Base-by-base conservation (phyloP, 768 basidiomycete species). In the Boletellus emodensis region DNA sequence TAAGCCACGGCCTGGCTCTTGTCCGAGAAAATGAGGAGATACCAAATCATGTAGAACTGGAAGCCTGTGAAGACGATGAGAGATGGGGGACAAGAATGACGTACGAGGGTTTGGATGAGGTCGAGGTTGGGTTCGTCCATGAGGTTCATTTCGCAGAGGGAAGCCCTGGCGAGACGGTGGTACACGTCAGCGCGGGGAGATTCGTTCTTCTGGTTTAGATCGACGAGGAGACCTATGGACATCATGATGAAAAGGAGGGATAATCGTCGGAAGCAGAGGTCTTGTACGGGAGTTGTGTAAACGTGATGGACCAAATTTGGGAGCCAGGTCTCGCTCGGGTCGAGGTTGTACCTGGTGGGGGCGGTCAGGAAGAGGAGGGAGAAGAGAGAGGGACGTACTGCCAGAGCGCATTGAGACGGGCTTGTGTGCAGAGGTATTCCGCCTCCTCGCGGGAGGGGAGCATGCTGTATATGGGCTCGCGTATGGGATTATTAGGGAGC, bases 51-150 rank as follows among this genome's bases (percentile, higher is more conserved):
- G 62, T 83, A 84, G 57, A 85, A 85, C 59, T 85, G 69, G 71
- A 12, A 67, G 44, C 43, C 48, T 54, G 61, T 63, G 54, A 69
- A 78, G 61, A 78, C 38, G 40, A 36, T 17, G 49, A 42, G 30
- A 52, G 39, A 43, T 3, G n/a, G 43, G 18, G 30, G 3, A 6
- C 24, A 54, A 14, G 40, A 26, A 45, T 51, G 43, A 61, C 75
- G 55, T 65, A 85, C 84, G 59, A 87, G 67, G 3, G 83, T 78
- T 62, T 85, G 83, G 32, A 87, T 75, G 40, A 83, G 80, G 60
- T 87, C 85, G 51, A 87, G 80, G 62, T 85, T 83, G 6, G 85
- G 84, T 54, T 86, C 83, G 57, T 85, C 83, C 78, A 85, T 83
- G 45, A 87, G 72, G 11, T 85, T 84, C 48, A 83, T 84, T 57